phyloP scores from a whole-genome alignment of 306 rosid genomes.

The Cucumis melo region DNA sequence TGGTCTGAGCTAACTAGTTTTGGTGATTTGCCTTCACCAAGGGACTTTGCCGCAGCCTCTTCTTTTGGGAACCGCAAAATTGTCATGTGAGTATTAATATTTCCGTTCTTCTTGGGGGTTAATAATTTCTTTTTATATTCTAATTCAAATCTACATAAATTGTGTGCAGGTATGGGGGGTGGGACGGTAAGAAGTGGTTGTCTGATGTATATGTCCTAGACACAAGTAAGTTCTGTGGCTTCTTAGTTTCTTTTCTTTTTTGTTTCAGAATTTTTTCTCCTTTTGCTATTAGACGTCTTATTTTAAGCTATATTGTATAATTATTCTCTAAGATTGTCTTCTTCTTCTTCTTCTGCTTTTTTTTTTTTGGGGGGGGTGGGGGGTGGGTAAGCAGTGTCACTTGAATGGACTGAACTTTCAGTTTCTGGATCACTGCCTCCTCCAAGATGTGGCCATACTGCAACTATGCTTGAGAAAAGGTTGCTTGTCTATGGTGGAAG shows the following conservation, averaged over 20 bases:
- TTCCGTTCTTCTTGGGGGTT: not conserved
- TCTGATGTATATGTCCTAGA: conserved; percentile 89
- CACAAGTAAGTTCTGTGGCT: conserved; percentile 50
- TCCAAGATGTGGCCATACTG: conserved; percentile 90
- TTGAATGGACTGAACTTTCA: conserved; percentile 86
- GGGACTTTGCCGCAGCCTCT: conserved; percentile 92
- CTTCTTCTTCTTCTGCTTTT: not conserved
- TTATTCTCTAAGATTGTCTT: conserved; percentile 10
- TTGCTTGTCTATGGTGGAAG: conserved; percentile 91
- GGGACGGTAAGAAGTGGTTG: conserved; percentile 98
- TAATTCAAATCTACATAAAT: conserved; percentile 9
- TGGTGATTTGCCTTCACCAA: conserved; percentile 86
- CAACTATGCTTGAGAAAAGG: conserved; percentile 86
- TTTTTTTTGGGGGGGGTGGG: conserved; percentile 1
- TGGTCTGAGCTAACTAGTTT: conserved; percentile 95
- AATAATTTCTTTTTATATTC: conserved; percentile 4
- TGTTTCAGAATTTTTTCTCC: not conserved
- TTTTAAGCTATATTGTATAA: not conserved
- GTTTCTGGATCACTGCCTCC: conserved; percentile 75
- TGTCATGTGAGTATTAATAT: conserved; percentile 49
- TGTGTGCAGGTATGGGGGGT: conserved; percentile 83
- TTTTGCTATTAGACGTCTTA: not conserved
- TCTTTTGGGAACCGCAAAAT: conserved; percentile 83
- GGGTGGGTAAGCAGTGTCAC: conserved; percentile 37
- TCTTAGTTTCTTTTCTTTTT: not conserved